phyloP scores from a whole-genome alignment of 495 filamentous ascomycete species.

The Copromyces sp. region DNA sequence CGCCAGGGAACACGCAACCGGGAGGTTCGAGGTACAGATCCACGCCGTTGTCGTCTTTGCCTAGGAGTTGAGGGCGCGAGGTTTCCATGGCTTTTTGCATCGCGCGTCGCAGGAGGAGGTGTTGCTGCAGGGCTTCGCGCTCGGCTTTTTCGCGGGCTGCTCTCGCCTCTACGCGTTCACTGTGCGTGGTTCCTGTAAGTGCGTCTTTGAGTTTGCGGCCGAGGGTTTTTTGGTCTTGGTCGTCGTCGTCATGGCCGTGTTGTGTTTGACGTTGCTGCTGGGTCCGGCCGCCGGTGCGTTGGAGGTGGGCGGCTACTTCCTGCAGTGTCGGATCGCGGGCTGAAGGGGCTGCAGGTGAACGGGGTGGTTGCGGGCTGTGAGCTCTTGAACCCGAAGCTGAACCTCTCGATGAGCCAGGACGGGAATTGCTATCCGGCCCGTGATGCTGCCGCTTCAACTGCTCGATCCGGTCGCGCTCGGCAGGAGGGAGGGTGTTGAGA shows the following conservation, averaged over 20 bases:
- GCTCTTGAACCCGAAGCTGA: not conserved
- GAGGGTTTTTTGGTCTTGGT: not conserved
- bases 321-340: no score
- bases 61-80: conserved; percentile 9
- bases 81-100: conserved; percentile 15
- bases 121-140: conserved; percentile 16
- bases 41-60: conserved; percentile 10
- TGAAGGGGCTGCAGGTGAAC: not conserved
- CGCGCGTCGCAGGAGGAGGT: conserved; percentile 10
- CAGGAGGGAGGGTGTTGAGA: conserved; percentile 5
- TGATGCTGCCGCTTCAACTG: not conserved
- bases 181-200: conserved; percentile 18
- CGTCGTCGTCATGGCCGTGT: not conserved
- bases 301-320: not conserved
- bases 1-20: conserved; percentile 13
- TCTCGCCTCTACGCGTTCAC: conserved; percentile 10
- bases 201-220: conserved; percentile 18
- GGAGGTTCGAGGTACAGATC: conserved; percentile 19
- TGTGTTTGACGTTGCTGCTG: not conserved
- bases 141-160: conserved; percentile 6
- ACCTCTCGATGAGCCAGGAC: not conserved
- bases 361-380: not conserved
- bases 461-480: conserved; percentile 6
- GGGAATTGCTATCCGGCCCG: not conserved
- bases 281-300: not conserved